Evolutionary conservation across 2,329 filamentous ascomycete species (phyloP), one percentile per base, ranked within the genome.

Genomic region (Phaeosphaeria sp.): DNA sequence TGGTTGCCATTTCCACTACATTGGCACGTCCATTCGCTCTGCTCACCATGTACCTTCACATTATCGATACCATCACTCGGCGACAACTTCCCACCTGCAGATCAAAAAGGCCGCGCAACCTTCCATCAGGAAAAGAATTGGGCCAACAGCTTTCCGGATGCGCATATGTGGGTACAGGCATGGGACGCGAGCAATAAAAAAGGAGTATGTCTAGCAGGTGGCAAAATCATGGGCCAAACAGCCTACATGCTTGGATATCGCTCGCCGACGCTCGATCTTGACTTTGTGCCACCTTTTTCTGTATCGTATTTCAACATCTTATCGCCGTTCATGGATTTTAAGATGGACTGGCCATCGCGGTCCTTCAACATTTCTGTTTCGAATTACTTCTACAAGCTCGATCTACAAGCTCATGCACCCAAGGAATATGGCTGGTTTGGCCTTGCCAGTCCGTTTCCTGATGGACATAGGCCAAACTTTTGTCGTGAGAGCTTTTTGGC

Each of bases 61-160:
- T 71, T 84, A 41, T 60, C 64, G 4, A 78, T 83, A 5, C 72
- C 77, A 1, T 61, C 67, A 4, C 53, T 72, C 3, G 63, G 59
- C 11, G 39, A 66, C 61, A 54, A 57, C 1, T 62, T 68, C 3
- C 56, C 68, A 64, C 6, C 61, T 52, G n/a, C 30, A 49, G 55
- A 72, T 50, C 53, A 71, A 69, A 59, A 62, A 25, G 80, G 77
- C 46, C 62, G 52, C 2, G 80, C 79, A 2, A 72, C 67, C 1
- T 75, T 83, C 1, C 81, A 84, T 62, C 77, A 82, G 52, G 82
- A 84, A 62, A 84, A 84, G 68, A 84, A 84, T 61, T 84, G 80
- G 81, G 81, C 81, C 0, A 69, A 71, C 42, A 77, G 73, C 25
- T 83, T 83, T 61, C 80, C 80, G 0, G 72, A 76, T 1, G 75